These are phyloP conservation scores for Microbotryum scabiosae DNA, from an alignment of 1,284 basidiomycete genomes.

Conservation along the genomic window DNA sequence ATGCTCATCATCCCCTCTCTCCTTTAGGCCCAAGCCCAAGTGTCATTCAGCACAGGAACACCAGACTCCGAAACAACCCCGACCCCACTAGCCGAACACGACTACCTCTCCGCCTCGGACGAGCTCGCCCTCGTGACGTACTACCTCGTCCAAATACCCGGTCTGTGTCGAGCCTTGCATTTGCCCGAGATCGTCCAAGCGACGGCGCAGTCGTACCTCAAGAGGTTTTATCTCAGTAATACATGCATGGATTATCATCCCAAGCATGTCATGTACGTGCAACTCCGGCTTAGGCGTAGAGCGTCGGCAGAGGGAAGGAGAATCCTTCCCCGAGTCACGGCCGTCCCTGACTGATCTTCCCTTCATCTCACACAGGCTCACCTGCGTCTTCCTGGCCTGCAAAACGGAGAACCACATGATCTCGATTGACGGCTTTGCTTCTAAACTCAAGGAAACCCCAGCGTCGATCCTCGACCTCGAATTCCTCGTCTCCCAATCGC, in stretches of 20 bases:
- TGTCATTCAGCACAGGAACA: conserved; percentile 17
- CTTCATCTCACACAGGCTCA: conserved; percentile 56
- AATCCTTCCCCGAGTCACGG: neutral
- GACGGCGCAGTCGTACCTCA: conserved; percentile 83
- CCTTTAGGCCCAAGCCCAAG: neutral
- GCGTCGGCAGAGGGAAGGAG: neutral
- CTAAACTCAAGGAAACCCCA: conserved; percentile 43
- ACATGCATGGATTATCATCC: conserved; percentile 99
- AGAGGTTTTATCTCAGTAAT: conserved; percentile 94
- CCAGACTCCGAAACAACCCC: conserved; percentile 30
- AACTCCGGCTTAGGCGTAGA: neutral
- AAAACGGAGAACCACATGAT: conserved; percentile 95
- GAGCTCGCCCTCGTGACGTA: conserved; percentile 81
- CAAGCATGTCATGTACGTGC: conserved; percentile 82
- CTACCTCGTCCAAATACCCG: conserved; percentile 77
- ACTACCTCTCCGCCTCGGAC: conserved; percentile 70
- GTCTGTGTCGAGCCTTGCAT: conserved; percentile 71
- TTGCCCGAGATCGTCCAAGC: conserved; percentile 88
- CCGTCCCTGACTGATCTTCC: neutral
- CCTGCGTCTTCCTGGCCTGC: conserved; percentile 85
- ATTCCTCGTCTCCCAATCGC: conserved; percentile 86
- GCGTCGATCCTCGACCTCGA: conserved; percentile 84
- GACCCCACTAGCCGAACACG: conserved; percentile 45
- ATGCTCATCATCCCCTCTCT: conserved; percentile 15
- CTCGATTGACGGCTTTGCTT: conserved; percentile 70